These are phyloP conservation scores for Hypericum perforatum DNA, from an alignment of 345 rosid genomes.

Conservation along the genomic window DNA sequence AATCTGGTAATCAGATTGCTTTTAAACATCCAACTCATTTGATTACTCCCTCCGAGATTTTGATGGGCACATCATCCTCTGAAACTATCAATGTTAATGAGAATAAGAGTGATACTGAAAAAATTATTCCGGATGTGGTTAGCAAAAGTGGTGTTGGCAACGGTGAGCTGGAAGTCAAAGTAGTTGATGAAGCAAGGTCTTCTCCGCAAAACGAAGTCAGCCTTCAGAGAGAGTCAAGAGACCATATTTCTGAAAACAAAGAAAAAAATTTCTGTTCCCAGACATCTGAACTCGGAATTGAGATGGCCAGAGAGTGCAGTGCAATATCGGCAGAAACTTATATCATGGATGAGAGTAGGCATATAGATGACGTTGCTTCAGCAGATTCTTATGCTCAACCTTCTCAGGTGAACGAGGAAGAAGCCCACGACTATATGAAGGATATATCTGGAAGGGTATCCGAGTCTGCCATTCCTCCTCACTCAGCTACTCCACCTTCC, in stretches of 20 bases:
- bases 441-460: constrained; percentile 33
- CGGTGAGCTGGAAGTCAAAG: constrained; percentile 48
- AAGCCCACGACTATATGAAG: constrained; percentile 30
- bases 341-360: constrained; percentile 28
- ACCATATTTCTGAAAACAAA: constrained; percentile 29
- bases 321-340: constrained; percentile 33
- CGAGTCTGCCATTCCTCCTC: constrained; percentile 35
- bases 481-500: constrained; percentile 27
- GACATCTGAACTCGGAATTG: constrained; percentile 54
- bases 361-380: constrained; percentile 19
- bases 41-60: constrained; percentile 73
- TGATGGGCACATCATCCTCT: constrained; percentile 38
- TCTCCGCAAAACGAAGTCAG: constrained; percentile 36
- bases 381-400: constrained; percentile 28
- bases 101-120: constrained; percentile 35
- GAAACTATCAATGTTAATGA: constrained; percentile 34
- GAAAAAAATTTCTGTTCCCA: constrained; percentile 54
- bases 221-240: constrained; percentile 27
- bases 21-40: constrained; percentile 78
- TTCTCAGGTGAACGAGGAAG: constrained; percentile 31
- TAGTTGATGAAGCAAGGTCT: constrained; percentile 43
- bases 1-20: constrained; percentile 30
- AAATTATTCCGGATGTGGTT: constrained; percentile 16
- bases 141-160: constrained; percentile 10
- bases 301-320: constrained; percentile 44